These are phyloP conservation scores for Sporormia fimetaria DNA, from an alignment of 495 filamentous ascomycete genomes.

Conservation along the genomic window DNA sequence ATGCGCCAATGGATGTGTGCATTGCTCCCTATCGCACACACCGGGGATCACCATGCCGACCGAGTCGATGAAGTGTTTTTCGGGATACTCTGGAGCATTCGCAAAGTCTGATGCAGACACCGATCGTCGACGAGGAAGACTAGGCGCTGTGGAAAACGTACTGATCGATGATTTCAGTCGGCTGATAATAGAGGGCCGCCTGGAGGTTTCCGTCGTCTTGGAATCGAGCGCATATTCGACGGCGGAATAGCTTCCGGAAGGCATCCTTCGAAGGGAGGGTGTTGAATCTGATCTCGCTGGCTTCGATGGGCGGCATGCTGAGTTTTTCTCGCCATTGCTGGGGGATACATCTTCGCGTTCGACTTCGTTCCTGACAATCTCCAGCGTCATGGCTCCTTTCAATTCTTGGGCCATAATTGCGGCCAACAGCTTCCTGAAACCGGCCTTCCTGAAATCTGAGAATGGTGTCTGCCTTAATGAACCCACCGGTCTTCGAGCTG, in stretches of 20 bases:
- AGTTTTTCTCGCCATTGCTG: too few species aligned
- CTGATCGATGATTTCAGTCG: slow-evolving; percentile 1
- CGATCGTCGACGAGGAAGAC: neutral
- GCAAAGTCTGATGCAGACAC: neutral
- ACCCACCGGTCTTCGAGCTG: too few species aligned
- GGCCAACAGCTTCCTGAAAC: too few species aligned
- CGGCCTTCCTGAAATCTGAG: too few species aligned
- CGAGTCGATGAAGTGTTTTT: slow-evolving; percentile 18
- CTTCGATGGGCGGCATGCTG: too few species aligned
- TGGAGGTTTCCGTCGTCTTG: neutral
- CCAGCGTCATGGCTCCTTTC: too few species aligned
- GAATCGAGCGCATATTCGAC: neutral
- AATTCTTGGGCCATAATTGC: too few species aligned
- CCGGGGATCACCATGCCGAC: slow-evolving; percentile 20
- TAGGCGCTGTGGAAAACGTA: too few species aligned
- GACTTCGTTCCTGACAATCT: too few species aligned
- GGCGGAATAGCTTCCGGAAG: neutral
- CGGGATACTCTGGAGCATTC: slow-evolving; percentile 5
- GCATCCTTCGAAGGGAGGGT: neutral
- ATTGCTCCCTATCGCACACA: slow-evolving; percentile 8
- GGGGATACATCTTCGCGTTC: too few species aligned
- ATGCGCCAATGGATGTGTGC: slow-evolving; percentile 3
- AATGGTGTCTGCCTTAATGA: too few species aligned
- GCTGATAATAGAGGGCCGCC: slow-evolving; percentile 5
- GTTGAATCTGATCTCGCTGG: too few species aligned